A percentile compares a stretch with the other conserved stretches of the same genome.
These are phyloP conservation scores for Fusarium sp. DNA, from an alignment of 2,329 filamentous ascomycete genomes.

Conservation along the genomic window DNA sequence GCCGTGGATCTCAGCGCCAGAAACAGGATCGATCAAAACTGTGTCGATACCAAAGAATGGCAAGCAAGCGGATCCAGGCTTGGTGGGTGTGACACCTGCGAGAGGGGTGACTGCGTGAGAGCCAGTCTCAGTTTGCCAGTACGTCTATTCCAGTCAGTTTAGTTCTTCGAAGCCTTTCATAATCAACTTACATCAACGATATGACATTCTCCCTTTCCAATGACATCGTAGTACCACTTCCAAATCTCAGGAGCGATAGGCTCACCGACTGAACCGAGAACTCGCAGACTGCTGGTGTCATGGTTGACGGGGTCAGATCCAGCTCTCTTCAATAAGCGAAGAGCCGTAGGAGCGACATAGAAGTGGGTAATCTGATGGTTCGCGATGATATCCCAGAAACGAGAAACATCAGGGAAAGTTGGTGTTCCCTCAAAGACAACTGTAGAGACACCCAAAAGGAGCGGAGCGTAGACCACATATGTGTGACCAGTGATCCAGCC, in stretches of 20 bases:
- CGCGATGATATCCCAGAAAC: slow-evolving; percentile 95
- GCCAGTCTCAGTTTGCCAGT: slow-evolving; percentile 98
- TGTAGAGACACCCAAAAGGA: slow-evolving; percentile 86
- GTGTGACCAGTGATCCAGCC: slow-evolving; percentile 98
- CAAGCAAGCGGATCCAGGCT: slow-evolving; percentile 89
- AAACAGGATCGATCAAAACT: slow-evolving; percentile 91
- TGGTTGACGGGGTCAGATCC: slow-evolving; percentile 81
- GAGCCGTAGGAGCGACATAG: slow-evolving; percentile 91
- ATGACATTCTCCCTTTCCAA: slow-evolving; percentile 88
- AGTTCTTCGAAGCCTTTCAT: accelerated
- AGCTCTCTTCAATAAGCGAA: slow-evolving; percentile 89
- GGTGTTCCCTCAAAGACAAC: slow-evolving; percentile 96
- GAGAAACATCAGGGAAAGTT: slow-evolving; percentile 90
- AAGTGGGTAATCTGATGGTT: slow-evolving; percentile 93
- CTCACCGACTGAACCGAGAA: slow-evolving; percentile 91
- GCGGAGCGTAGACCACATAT: slow-evolving; percentile 91
- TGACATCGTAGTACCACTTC: slow-evolving; percentile 96
- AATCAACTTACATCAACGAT: slow-evolving; percentile 79
- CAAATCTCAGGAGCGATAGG: slow-evolving; percentile 96
- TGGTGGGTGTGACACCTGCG: slow-evolving; percentile 89
- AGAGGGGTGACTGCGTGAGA: slow-evolving; percentile 92
- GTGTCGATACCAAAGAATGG: slow-evolving; percentile 98
- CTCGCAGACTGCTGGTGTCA: slow-evolving; percentile 82
- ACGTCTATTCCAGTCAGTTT: slow-evolving; percentile 68
- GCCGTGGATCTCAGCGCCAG: slow-evolving; percentile 85